phyloP scores from a whole-genome alignment of 2,329 filamentous ascomycete genomes.

The Ustulina deusta region DNA sequence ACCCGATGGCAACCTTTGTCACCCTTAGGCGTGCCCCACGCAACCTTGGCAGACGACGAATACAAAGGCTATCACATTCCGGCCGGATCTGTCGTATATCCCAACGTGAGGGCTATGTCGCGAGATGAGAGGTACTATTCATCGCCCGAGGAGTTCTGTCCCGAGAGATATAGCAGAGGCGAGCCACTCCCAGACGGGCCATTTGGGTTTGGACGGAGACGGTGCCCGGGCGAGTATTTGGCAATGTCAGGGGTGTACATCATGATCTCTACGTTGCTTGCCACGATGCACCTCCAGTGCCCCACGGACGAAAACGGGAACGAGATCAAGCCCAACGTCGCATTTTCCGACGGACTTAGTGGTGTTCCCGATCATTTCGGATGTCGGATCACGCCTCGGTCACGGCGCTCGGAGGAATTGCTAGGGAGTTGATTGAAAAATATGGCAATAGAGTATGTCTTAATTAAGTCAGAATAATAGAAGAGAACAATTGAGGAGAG shows the following conservation, averaged over 20 bases:
- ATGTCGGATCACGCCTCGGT: constrained; percentile 33
- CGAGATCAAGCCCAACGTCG: constrained; percentile 31
- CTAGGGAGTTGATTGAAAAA: constrained; percentile 15
- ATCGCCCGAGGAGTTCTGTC: constrained; percentile 51
- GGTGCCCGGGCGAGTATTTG: constrained; percentile 59
- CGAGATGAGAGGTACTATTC: constrained; percentile 49
- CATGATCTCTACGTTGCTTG: constrained; percentile 51
- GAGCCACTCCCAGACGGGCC: constrained; percentile 51
- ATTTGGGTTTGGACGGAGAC: constrained; percentile 60
- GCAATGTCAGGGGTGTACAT: constrained; percentile 62
- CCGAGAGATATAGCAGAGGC: constrained; percentile 49
- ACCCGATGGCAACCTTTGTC: constrained; percentile 52
- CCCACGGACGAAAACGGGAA: constrained; percentile 36
- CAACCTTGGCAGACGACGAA: constrained; percentile 54
- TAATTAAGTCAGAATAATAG: neutral
- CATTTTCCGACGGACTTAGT: constrained; percentile 34
- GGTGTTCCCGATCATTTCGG: constrained; percentile 32
- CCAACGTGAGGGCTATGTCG: constrained; percentile 57
- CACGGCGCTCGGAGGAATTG: constrained; percentile 17
- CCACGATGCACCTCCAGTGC: constrained; percentile 47
- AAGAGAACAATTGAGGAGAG: neutral
- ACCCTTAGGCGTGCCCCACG: constrained; percentile 56
- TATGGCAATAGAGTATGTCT: neutral
- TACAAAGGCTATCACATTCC: constrained; percentile 61
- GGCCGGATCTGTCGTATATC: constrained; percentile 56